Conservation (phyloP, 2,329 filamentous ascomycete species). For the Pleoardoris graminearum region DNA sequence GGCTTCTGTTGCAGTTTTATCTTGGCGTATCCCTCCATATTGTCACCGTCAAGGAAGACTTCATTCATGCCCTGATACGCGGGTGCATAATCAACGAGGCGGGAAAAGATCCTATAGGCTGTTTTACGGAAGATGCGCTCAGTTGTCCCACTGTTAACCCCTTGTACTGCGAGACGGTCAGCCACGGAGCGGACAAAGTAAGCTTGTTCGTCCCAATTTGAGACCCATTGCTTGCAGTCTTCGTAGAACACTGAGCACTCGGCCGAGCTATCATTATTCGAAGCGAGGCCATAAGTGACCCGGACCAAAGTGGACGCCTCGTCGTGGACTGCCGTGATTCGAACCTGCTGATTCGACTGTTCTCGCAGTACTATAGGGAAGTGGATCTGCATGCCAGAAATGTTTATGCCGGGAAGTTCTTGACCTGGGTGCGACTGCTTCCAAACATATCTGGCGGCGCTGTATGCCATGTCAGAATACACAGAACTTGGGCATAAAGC, state of each 20-base stretch:
- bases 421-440: conserved; percentile 62
- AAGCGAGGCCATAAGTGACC: conserved; percentile 59
- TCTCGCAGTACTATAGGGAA: conserved; percentile 66
- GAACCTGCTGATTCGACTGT: conserved; percentile 61
- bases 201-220: neutral
- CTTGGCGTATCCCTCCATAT: conserved; percentile 58
- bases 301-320: conserved; percentile 58
- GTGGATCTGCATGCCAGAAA: conserved; percentile 67
- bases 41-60: conserved; percentile 60
- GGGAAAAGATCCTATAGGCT: conserved; percentile 73
- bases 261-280: conserved; percentile 54
- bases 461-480: conserved; percentile 67
- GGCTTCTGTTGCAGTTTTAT: conserved; percentile 59
- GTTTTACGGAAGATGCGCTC: conserved; percentile 66
- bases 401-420: conserved; percentile 64
- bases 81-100: conserved; percentile 59
- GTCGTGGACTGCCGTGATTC: conserved; percentile 63
- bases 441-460: conserved; percentile 68
- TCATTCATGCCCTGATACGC: conserved; percentile 63
- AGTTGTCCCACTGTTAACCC: neutral
- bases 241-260: neutral
- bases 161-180: conserved; percentile 45
- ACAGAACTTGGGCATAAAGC: conserved; percentile 67
- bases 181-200: neutral
- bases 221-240: neutral